phyloP scores from a whole-genome alignment of 257 asterid genomes.

The Nicotiana knightiana region DNA sequence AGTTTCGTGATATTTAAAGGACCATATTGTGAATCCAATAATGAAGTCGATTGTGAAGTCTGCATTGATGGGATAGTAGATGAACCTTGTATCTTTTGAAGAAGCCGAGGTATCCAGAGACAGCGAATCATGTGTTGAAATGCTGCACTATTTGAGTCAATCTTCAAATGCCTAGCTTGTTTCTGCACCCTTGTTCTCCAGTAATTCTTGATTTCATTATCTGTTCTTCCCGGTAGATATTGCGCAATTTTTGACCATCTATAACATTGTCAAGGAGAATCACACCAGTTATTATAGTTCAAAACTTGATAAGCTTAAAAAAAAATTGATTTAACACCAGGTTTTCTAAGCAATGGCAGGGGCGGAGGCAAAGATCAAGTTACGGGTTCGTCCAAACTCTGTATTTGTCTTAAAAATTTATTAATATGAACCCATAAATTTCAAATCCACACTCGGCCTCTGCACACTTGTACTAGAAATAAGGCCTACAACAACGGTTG shows the following conservation, averaged over 20 bases:
- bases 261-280: neutral
- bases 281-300: too few species aligned
- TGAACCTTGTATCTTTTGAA: slow-evolving; percentile 23
- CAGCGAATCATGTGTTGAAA: slow-evolving; percentile 25
- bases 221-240: slow-evolving; percentile 34
- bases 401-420: too few species aligned
- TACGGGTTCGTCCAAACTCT: too few species aligned
- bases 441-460: too few species aligned
- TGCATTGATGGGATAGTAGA: neutral
- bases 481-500: neutral
- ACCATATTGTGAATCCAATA: neutral
- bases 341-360: neutral
- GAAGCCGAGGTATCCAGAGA: slow-evolving; percentile 32
- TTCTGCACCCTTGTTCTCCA: slow-evolving; percentile 39
- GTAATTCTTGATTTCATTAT: slow-evolving; percentile 35
- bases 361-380: too few species aligned
- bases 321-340: neutral
- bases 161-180: slow-evolving; percentile 32
- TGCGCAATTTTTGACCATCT: slow-evolving; percentile 43
- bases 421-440: too few species aligned
- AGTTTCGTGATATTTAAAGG: neutral
- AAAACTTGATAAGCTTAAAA: neutral
- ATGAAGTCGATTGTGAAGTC: neutral
- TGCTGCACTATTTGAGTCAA: slow-evolving; percentile 24
- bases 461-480: neutral